phyloP scores from a whole-genome alignment of 176 grass and related monocot genomes.

The Alloteropsis semialata region DNA sequence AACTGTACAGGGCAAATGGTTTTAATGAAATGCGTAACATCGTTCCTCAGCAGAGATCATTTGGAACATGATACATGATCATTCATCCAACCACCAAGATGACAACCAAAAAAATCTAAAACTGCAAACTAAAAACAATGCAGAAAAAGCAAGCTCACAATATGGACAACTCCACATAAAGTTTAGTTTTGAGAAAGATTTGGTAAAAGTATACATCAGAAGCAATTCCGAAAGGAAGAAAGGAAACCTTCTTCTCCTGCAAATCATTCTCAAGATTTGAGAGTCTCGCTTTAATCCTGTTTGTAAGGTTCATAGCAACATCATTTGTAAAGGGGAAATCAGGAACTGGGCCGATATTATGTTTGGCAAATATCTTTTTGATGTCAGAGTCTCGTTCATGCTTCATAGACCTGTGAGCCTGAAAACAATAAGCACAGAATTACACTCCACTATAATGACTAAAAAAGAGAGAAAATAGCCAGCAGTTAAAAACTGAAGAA shows the following conservation, averaged over 20 bases:
- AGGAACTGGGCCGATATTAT: slow-evolving; percentile 80
- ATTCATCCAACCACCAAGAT: slow-evolving; percentile 21
- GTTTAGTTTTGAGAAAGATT: slow-evolving; percentile 4
- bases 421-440: slow-evolving; percentile 41
- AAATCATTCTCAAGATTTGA: slow-evolving; percentile 75
- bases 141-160: slow-evolving; percentile 1
- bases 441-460: slow-evolving; percentile 15
- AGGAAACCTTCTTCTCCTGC: slow-evolving; percentile 76
- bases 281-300: slow-evolving; percentile 61
- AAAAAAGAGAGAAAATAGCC: background rate
- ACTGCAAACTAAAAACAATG: slow-evolving; percentile 1
- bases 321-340: slow-evolving; percentile 71
- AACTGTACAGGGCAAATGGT: background rate
- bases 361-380: slow-evolving; percentile 65
- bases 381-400: slow-evolving; percentile 66
- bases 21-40: background rate
- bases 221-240: slow-evolving; percentile 7
- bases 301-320: slow-evolving; percentile 59
- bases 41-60: background rate
- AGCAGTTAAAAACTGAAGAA: slow-evolving; percentile 17
- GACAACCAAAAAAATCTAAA: slow-evolving; percentile 22
- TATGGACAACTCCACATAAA: background rate
- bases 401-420: slow-evolving; percentile 68
- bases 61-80: background rate
- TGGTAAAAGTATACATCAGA: slow-evolving; percentile 8